A percentile compares a stretch with the other conserved stretches of the same genome.
Conservation (phyloP, 306 rosid genomes). For the Chamaecrista fasciculata region DNA sequence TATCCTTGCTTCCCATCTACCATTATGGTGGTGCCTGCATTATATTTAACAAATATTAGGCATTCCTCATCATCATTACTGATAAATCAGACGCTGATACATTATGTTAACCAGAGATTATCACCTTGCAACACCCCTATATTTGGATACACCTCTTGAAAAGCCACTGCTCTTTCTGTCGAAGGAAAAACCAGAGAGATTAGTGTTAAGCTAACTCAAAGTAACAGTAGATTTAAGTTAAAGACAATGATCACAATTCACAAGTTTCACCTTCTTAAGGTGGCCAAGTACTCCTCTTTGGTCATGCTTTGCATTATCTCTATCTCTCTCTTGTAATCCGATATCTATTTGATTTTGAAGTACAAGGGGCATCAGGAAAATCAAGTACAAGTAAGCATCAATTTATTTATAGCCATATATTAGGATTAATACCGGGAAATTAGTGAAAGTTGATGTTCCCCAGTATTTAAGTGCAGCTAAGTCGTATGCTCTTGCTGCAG, state of each 20-base stretch:
- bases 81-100: slow-evolving; percentile 5
- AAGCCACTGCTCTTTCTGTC: slow-evolving; percentile 90
- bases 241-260: slow-evolving; percentile 6
- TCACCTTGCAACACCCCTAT: slow-evolving; percentile 91
- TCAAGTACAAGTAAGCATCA: neutral
- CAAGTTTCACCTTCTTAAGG: slow-evolving; percentile 62
- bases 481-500: slow-evolving; percentile 88
- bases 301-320: slow-evolving; percentile 73
- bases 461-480: slow-evolving; percentile 83
- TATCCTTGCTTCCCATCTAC: slow-evolving; percentile 97
- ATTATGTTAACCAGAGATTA: neutral
- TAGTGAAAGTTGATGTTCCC: slow-evolving; percentile 77
- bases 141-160: slow-evolving; percentile 92
- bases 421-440: slow-evolving; percentile 76
- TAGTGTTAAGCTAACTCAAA: no score
- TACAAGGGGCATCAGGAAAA: neutral
- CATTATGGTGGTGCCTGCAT: slow-evolving; percentile 84
- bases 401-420: no score
- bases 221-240: no score
- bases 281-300: slow-evolving; percentile 78
- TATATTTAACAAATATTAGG: neutral
- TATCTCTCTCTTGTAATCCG: slow-evolving; percentile 62
- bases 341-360: slow-evolving; percentile 39
- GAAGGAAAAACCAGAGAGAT: slow-evolving; percentile 23
- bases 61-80: slow-evolving; percentile 17